Evolutionary conservation across 441 rosid genomes (phyloP).

Genomic region (Codiaeum variegatum): DNA sequence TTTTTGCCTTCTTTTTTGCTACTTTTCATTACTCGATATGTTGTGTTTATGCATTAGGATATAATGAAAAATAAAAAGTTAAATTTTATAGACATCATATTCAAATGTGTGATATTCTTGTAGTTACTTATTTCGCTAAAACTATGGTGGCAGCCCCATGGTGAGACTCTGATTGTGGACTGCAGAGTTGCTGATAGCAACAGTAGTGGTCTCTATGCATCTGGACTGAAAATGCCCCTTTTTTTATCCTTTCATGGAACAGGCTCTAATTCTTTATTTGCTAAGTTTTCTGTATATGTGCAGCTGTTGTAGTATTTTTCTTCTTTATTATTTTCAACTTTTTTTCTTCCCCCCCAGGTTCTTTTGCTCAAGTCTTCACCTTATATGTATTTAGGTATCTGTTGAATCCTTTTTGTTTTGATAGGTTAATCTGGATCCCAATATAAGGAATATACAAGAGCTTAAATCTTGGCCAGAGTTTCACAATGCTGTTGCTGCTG

Average conservation of each 20-base stretch:
- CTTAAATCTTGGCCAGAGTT: constrained; percentile 97
- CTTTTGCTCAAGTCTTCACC: constrained; percentile 15
- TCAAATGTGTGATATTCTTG: not conserved
- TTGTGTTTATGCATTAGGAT: not conserved
- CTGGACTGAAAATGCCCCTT: not conserved
- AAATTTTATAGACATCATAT: not conserved
- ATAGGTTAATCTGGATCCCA: constrained; percentile 96
- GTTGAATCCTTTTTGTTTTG: constrained; percentile 20
- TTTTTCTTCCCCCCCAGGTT: not conserved
- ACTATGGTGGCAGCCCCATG: not conserved
- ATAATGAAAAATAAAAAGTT: not conserved
- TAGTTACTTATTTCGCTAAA: not conserved
- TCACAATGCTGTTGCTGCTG: constrained; percentile 99
- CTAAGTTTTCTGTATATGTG: not conserved
- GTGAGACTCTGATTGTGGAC: not conserved
- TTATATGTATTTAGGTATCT: constrained; percentile 14
- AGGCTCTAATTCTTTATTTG: not conserved
- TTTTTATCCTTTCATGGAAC: not conserved
- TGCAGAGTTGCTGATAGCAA: not conserved
- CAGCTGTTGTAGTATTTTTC: not conserved
- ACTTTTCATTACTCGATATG: not conserved
- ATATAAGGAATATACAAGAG: constrained; percentile 86
- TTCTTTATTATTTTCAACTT: not conserved
- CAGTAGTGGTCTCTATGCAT: not conserved
- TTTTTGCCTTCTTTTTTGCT: not conserved